Evolutionary conservation across 2,329 filamentous ascomycete species (phyloP).

Genomic region (Leptodontidium sp.): DNA sequence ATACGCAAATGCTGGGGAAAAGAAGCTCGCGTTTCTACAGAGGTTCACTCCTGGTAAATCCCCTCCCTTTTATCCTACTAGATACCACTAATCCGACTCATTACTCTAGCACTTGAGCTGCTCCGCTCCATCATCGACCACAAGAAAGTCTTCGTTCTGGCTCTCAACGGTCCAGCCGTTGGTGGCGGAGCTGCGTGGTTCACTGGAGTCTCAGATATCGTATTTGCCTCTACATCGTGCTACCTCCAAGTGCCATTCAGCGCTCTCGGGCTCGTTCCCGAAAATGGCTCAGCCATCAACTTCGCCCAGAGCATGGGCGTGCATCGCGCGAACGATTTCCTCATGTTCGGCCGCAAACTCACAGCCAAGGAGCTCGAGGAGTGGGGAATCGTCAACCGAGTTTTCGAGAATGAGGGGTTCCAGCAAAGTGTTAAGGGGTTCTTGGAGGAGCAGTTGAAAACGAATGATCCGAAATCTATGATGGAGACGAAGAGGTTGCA

Average conservation of each 20-base stretch:
- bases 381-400: slow-evolving; percentile 55
- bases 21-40: slow-evolving; percentile 40
- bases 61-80: not conserved
- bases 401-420: slow-evolving; percentile 54
- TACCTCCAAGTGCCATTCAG: slow-evolving; percentile 59
- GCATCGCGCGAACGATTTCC: slow-evolving; percentile 59
- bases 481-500: slow-evolving; percentile 60
- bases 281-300: slow-evolving; percentile 55
- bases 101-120: slow-evolving; percentile 46
- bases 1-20: slow-evolving; percentile 38
- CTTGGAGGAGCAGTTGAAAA: slow-evolving; percentile 52
- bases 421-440: slow-evolving; percentile 52
- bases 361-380: slow-evolving; percentile 52
- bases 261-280: slow-evolving; percentile 57
- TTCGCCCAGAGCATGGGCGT: slow-evolving; percentile 58
- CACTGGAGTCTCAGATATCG: slow-evolving; percentile 56
- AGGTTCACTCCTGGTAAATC: slow-evolving; percentile 35
- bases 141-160: slow-evolving; percentile 58
- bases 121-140: slow-evolving; percentile 58
- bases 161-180: slow-evolving; percentile 58
- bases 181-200: slow-evolving; percentile 61
- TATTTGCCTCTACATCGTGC: slow-evolving; percentile 53
- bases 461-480: slow-evolving; percentile 61
- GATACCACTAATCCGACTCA: not conserved
- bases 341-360: slow-evolving; percentile 59